A percentile compares a stretch with the other conserved stretches of the same genome.
Conservation (phyloP, 345 rosid species). For the Moringa oleifera region DNA sequence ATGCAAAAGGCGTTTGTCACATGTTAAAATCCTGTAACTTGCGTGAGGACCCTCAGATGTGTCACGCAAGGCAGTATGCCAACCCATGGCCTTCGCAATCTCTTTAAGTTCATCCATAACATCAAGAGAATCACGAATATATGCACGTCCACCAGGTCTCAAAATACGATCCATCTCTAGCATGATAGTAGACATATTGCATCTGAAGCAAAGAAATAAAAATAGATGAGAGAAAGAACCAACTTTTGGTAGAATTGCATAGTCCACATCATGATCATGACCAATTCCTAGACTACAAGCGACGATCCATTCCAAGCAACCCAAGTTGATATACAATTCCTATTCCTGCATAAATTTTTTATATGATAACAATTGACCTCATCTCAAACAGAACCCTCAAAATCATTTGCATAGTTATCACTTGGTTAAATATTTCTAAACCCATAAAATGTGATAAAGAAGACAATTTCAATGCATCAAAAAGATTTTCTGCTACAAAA, state of each 20-base stretch:
- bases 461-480: not conserved
- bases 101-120: conserved; percentile 80
- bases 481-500: not conserved
- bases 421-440: too few species aligned
- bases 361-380: too few species aligned
- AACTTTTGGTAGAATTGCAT: not conserved
- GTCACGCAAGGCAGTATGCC: conserved; percentile 56
- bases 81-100: conserved; percentile 76
- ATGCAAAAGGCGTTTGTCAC: conserved; percentile 51
- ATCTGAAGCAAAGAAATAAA: conserved; percentile 37
- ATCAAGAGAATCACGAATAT: conserved; percentile 69
- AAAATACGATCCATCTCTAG: conserved; percentile 97
- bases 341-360: too few species aligned
- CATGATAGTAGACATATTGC: conserved; percentile 85
- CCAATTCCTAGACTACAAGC: too few species aligned
- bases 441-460: too few species aligned
- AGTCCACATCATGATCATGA: not conserved
- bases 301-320: not conserved
- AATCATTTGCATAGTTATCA: too few species aligned
- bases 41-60: conserved; percentile 98
- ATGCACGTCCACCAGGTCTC: conserved; percentile 91
- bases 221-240: not conserved
- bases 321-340: not conserved
- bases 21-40: conserved; percentile 71
- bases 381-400: too few species aligned